Base-by-base conservation (phyloP, 2,329 filamentous ascomycete species). In the Pseudopyricularia cyperi region DNA sequence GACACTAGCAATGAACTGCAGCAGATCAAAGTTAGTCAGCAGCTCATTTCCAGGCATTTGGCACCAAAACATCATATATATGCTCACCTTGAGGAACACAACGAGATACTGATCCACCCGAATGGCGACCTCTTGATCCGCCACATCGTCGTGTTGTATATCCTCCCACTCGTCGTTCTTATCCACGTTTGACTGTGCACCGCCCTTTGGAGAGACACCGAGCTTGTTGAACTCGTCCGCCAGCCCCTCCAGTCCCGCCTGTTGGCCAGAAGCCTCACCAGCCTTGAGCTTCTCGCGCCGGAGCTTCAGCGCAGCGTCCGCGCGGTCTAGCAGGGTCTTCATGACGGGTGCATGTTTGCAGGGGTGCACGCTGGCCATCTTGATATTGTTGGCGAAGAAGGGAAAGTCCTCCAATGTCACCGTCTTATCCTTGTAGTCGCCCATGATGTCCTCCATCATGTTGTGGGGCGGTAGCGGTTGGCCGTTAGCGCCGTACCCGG, bases 301-400 rank as follows among this genome's bases (percentile, higher is more conserved):
- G 52, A 95, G 79, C 66, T 95, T 95, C 52, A 97, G 76, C 0
- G 91, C 91, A 22, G 89, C 89, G 64, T 98, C 91, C 47, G 93
- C 93, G 34, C 93, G 88, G 68, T 97, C 93, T 37, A 98, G 83
- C 4, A 98, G 80, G 22, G 88, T 88, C 71, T 97, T 98, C 93
- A 98, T 98, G 60, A 98, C 93, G 28, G 86, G 86, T 9, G 93
- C 93, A 65, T 98, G 93, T 66, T 93, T 94, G 79, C 93, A 98
- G 3, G 93, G 93, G 64, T 98, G 93, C 14, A 98, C 87, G 32
- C 86, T 93, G 33, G 91, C 93, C 80, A 96, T 98, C 74, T 96
- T 95, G 65, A 96, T 82, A 60, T 83, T 84, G 63, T 87, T 85
- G 57, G 88, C 86, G 65, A 94, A 93, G 73, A 95, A 96, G 47